These are phyloP conservation scores for Penicillium sp. DNA, from an alignment of 2,329 filamentous ascomycete genomes.

Conservation along the genomic window DNA sequence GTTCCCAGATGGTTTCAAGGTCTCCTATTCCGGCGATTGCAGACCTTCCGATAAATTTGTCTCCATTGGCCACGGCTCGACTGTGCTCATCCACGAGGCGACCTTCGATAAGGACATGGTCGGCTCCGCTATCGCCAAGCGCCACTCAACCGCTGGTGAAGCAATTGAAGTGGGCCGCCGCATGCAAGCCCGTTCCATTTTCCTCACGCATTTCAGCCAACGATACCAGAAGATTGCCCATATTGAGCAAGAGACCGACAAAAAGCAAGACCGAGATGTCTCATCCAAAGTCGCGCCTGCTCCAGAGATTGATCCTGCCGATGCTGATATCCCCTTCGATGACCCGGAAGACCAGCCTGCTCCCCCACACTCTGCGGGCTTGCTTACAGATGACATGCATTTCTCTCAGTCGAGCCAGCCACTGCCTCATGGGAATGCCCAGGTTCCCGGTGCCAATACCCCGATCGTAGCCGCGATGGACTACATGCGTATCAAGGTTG, in stretches of 20 bases:
- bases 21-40: slow-evolving; percentile 93
- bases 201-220: slow-evolving; percentile 94
- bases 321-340: slow-evolving; percentile 30
- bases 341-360: slow-evolving; percentile 20
- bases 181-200: slow-evolving; percentile 76
- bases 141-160: slow-evolving; percentile 83
- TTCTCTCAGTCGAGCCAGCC: slow-evolving; percentile 4
- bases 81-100: slow-evolving; percentile 89
- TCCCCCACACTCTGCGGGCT: slow-evolving; percentile 2
- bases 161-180: slow-evolving; percentile 71
- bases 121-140: slow-evolving; percentile 79
- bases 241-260: slow-evolving; percentile 36
- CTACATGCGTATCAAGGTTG: slow-evolving; percentile 61
- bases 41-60: slow-evolving; percentile 71
- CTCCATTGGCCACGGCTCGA: slow-evolving; percentile 67
- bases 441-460: slow-evolving; percentile 32
- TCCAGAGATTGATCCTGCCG: slow-evolving; percentile 13
- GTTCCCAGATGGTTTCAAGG: slow-evolving; percentile 75
- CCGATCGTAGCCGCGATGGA: slow-evolving; percentile 61
- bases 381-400: slow-evolving; percentile 18
- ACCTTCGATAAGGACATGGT: slow-evolving; percentile 86
- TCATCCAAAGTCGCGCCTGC: slow-evolving; percentile 3
- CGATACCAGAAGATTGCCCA: slow-evolving; percentile 74
- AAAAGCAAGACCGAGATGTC: slow-evolving; percentile 10
- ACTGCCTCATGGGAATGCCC: slow-evolving; percentile 1